Evolutionary conservation across 148 eudicot species (phyloP).

Genomic region (Silene conica): DNA sequence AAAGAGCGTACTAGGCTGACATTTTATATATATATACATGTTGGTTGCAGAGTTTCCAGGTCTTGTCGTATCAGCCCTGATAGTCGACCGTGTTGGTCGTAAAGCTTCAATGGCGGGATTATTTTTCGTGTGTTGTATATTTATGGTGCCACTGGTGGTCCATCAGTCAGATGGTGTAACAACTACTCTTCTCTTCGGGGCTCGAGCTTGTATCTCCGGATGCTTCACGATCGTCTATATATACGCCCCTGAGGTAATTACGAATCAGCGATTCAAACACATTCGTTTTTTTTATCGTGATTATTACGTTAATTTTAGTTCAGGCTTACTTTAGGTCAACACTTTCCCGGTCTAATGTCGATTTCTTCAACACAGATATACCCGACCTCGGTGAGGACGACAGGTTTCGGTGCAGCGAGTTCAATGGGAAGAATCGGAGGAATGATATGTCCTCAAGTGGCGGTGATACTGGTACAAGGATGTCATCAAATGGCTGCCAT

Average conservation of each 20-base stretch:
- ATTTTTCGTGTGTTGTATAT: slow-evolving; percentile 51
- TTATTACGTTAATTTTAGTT: no score
- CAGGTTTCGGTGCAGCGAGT: slow-evolving; percentile 72
- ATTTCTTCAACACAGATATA: slow-evolving; percentile 34
- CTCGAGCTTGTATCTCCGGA: slow-evolving; percentile 69
- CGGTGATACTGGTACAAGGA: slow-evolving; percentile 54
- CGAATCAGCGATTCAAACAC: neutral
- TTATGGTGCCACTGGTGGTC: slow-evolving; percentile 56
- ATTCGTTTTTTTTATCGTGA: no score
- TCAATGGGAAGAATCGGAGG: slow-evolving; percentile 79
- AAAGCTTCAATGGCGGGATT: slow-evolving; percentile 62
- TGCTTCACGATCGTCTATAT: slow-evolving; percentile 62
- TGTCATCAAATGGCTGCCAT: slow-evolving; percentile 62
- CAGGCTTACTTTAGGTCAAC: no score
- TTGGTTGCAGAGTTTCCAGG: slow-evolving; percentile 61
- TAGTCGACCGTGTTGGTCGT: slow-evolving; percentile 75
- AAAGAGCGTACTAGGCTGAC: no score
- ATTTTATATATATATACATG: neutral
- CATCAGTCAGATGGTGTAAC: slow-evolving; percentile 46
- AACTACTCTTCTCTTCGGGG: slow-evolving; percentile 66
- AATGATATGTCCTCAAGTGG: slow-evolving; percentile 75
- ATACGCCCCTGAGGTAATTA: slow-evolving; percentile 77
- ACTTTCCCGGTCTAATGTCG: neutral
- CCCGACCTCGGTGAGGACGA: slow-evolving; percentile 68
- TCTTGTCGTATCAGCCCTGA: slow-evolving; percentile 56